Evolutionary conservation across 2,329 filamentous ascomycete genomes (phyloP).

Genomic region (Rugonectria rugulosa): DNA sequence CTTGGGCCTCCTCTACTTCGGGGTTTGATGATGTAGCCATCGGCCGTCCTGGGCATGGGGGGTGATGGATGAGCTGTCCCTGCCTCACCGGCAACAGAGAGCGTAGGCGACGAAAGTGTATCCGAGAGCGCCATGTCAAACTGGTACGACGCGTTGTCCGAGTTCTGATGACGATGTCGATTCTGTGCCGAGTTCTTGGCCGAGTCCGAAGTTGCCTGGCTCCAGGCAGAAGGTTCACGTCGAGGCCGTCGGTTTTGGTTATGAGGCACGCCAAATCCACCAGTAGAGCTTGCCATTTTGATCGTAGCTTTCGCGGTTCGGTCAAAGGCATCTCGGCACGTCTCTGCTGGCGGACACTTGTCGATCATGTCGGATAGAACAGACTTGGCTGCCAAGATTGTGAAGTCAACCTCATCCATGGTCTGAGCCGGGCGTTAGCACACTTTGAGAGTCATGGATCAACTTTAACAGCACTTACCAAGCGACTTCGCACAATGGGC

Average conservation of each 20-base stretch:
- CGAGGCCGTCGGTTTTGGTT: conserved; percentile 39
- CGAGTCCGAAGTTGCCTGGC: conserved; percentile 35
- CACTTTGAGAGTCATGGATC: not conserved
- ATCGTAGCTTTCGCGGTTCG: conserved; percentile 95
- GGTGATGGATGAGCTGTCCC: conserved; percentile 48
- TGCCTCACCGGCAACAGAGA: conserved; percentile 48
- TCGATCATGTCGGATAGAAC: conserved; percentile 91
- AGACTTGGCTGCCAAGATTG: conserved; percentile 89
- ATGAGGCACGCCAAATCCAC: conserved; percentile 70
- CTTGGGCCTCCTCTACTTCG: conserved; percentile 41
- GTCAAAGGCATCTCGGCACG: conserved; percentile 93
- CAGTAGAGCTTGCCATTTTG: conserved; percentile 90
- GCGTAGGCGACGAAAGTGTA: conserved; percentile 50
- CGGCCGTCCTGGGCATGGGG: conserved; percentile 45
- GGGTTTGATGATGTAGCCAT: conserved; percentile 42
- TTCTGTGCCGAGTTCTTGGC: conserved; percentile 31
- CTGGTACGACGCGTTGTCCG: conserved; percentile 44
- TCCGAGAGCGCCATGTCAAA: conserved; percentile 50
- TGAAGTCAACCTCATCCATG: conserved; percentile 98
- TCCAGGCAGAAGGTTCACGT: conserved; percentile 42
- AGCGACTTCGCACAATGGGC: conserved; percentile 80
- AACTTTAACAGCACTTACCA: conserved; percentile 65
- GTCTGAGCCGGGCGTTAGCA: conserved; percentile 55
- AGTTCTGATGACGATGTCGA: conserved; percentile 40
- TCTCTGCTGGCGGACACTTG: conserved; percentile 93